Evolutionary conservation across 768 basidiomycete genomes (phyloP).

Genomic region (Tylopilus rubrobrunneus): DNA sequence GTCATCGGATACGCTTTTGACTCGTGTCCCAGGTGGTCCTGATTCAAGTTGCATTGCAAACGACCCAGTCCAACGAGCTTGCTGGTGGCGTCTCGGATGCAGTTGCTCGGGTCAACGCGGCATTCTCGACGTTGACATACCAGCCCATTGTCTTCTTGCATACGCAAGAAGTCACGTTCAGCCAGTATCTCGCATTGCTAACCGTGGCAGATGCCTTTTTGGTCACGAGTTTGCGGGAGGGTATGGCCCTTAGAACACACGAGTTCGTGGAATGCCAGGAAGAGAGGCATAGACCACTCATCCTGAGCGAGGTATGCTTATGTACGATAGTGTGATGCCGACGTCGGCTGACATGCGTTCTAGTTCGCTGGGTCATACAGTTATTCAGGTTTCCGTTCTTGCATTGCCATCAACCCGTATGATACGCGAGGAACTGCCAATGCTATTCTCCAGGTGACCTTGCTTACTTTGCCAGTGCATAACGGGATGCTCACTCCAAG

Average conservation of each 20-base stretch:
- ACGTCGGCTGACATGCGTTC: not conserved
- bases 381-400: conserved; percentile 83
- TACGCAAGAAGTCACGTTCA: conserved; percentile 80
- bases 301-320: conserved; percentile 67
- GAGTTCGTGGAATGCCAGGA: conserved; percentile 88
- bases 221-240: conserved; percentile 80
- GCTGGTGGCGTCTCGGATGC: conserved; percentile 68
- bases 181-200: conserved; percentile 78
- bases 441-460: conserved; percentile 50
- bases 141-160: conserved; percentile 86
- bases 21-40: conserved; percentile 55
- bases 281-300: conserved; percentile 58
- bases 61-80: conserved; percentile 70
- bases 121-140: conserved; percentile 81
- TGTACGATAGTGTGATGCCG: not conserved
- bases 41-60: conserved; percentile 84
- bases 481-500: not conserved
- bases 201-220: conserved; percentile 84
- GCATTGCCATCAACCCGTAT: conserved; percentile 85
- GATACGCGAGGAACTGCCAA: conserved; percentile 79
- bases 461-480: too few relatives aligned
- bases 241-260: conserved; percentile 79
- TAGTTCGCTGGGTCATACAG: conserved; percentile 86
- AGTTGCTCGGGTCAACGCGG: conserved; percentile 77
- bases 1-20: not conserved